Evolutionary conservation across 2,329 filamentous ascomycete species (phyloP).

Genomic region (Westerdykella aurantiaca): DNA sequence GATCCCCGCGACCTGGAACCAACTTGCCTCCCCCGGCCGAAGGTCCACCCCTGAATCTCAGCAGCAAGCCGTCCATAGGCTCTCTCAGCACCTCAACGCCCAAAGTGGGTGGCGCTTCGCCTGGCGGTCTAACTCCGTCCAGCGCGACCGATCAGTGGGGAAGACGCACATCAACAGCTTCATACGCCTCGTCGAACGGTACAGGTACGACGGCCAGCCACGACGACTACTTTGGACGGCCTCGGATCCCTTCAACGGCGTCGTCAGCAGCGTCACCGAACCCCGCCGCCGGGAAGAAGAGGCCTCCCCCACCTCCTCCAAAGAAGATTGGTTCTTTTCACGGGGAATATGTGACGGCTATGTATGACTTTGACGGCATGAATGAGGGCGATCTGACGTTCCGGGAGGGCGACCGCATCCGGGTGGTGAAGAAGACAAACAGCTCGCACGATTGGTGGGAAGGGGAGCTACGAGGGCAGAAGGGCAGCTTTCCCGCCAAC

Average conservation of each 20-base stretch:
- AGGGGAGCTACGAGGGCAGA: conserved; percentile 63
- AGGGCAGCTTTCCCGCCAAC: conserved; percentile 76
- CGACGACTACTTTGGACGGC: conserved; percentile 37
- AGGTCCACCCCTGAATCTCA: conserved; percentile 24
- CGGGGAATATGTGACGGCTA: conserved; percentile 60
- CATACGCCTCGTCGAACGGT: conserved; percentile 27
- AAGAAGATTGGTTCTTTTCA: conserved; percentile 51
- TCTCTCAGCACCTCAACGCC: conserved; percentile 32
- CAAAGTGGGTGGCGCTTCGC: conserved; percentile 25
- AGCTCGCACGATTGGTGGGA: conserved; percentile 87
- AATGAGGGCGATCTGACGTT: conserved; percentile 66
- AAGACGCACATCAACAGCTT: conserved; percentile 27
- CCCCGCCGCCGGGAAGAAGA: conserved; percentile 58
- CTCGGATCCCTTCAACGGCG: conserved; percentile 41
- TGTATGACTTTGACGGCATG: conserved; percentile 70
- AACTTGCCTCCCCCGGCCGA: conserved; percentile 20
- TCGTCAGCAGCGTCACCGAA: conserved; percentile 37
- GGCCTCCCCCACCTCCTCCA: conserved; percentile 65
- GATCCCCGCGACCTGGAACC: conserved; percentile 23
- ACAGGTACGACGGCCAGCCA: conserved; percentile 19
- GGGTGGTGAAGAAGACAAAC: conserved; percentile 69
- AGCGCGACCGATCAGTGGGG: conserved; percentile 26
- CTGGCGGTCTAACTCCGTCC: conserved; percentile 27
- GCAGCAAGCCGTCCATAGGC: conserved; percentile 31
- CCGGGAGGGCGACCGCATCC: conserved; percentile 69